Evolutionary conservation across 2,329 filamentous ascomycete genomes (phyloP), one percentile per base, ranked within the genome.

Genomic region (Hypocrella siamensis): DNA sequence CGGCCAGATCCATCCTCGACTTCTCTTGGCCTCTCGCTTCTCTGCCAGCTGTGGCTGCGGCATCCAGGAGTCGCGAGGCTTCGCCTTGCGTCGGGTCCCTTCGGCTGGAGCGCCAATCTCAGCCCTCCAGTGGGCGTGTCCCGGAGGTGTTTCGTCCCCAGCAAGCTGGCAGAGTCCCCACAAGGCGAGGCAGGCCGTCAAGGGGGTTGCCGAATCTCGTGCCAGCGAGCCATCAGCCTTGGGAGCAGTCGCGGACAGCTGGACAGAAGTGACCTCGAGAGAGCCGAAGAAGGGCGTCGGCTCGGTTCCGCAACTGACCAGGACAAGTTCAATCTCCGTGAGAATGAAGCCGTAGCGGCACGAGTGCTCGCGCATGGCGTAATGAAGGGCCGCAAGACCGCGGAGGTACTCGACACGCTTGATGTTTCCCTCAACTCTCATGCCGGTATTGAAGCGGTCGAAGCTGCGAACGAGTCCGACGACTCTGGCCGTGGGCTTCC

Each of bases 291-390:
- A 75, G 0, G 86, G 86, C 1, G 75, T 74, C 26, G 65, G 58
- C 46, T 67, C 77, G 43, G 51, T 70, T 32, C 86, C 85, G 42
- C 80, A 82, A 46, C 86, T 82, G 1, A 93, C 84, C 44, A 90
- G 75, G 25, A 94, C 77, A 7, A 94, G 75, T 58, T 96, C 88
- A 45, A 93, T 93, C 58, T 94, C 88, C 1, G 84, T 94, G 48
- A 94, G 75, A 54, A 96, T 88, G 63, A 93, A 96, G 33, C 88
- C 88, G 54, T 94, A 96, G 36, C 88, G 77, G 51, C 83, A 92
- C 42, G 77, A 76, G 58, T 93, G 82, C 58, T 93, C 84, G 53
- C 88, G 84, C 84, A 94, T 93, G 48, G 78, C 76, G 49, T 82
- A 73, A 56, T 96, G 88, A 28, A 94, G 63, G 45, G 92, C 83